Base-by-base conservation (phyloP, 2,329 filamentous ascomycete species). In the Ophiostoma sp. region DNA sequence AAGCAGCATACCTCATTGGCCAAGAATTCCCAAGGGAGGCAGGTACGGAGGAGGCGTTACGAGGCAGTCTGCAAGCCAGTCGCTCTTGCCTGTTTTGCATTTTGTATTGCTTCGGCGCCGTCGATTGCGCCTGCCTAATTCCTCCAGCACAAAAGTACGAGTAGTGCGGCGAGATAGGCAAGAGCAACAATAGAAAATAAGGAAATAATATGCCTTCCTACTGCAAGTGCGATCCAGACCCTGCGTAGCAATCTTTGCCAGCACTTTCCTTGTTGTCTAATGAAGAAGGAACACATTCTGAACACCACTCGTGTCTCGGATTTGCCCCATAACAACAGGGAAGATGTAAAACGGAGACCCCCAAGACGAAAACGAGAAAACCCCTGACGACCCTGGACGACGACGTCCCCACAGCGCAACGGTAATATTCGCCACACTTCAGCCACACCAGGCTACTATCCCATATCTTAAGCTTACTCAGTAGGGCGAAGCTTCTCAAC, bases 1-100 rank as follows among this genome's bases (percentile, higher is more conserved):
- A 65, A 67, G 66, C 47, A 36, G 49, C 49, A 64, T 42, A 18
- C 60, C 52, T 55, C 47, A 69, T 67, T 69, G 66, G 68, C 68
- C 49, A 62, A 38, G 55, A n/a, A 62, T 41, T 9, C 14, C n/a
- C 14, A 62, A 62, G 38, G 58, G 58, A 62, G 38, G 58, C 38
- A 62, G 36, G 49, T 55, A 55, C n/a, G 27, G 47, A 52, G 47
- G 47, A 60, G 18, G 27, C 55, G 36, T 60, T 62, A n/a, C 38
- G 58, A 62, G 58, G 52, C 62, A 40, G 62, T 42, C 47, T 36
- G 38, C 36, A 44, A 40, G 44, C 41, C 52, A 63, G 47, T 45
- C 58, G 60, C n/a, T 62, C 47, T 58, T 67, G 52, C 66, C 66
- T 58, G 60, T 64, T 65, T 58, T 64, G 18, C 47, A 18, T 52